phyloP scores from a whole-genome alignment of 1,139 yeast species.

The Scheffersomyces titani region DNA sequence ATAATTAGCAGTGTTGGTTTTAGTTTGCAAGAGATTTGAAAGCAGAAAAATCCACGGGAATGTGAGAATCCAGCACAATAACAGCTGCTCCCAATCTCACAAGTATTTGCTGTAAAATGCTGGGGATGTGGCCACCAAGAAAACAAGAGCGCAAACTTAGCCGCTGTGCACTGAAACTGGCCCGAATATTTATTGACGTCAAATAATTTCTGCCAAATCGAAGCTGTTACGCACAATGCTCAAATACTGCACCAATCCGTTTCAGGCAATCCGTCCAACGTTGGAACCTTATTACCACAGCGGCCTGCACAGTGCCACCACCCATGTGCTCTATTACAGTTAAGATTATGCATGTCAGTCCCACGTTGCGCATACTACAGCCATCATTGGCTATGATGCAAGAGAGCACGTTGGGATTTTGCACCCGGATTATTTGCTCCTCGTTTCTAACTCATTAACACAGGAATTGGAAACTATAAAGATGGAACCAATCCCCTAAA shows the following conservation, averaged over 20 bases:
- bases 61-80: not conserved
- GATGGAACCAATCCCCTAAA: not conserved
- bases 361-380: not conserved
- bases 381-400: not conserved
- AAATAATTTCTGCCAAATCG: not conserved
- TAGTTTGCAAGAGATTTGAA: not conserved
- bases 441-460: not conserved
- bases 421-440: not conserved
- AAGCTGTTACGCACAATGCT: not conserved
- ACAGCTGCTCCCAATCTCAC: too few species aligned
- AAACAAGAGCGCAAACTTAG: too few species aligned
- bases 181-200: not conserved
- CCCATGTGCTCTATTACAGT: not conserved
- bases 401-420: not conserved
- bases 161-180: too few species aligned
- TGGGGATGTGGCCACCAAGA: too few species aligned
- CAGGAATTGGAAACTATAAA: not conserved
- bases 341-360: not conserved
- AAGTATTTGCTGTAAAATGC: too few species aligned
- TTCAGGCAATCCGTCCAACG: not conserved
- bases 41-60: not conserved
- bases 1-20: not conserved
- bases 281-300: not conserved
- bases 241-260: too few species aligned
- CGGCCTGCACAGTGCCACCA: not conserved